Evolutionary conservation across 2,329 filamentous ascomycete genomes (phyloP), one percentile per base, ranked within the genome.

Genomic region (Aureobasidium sp.): DNA sequence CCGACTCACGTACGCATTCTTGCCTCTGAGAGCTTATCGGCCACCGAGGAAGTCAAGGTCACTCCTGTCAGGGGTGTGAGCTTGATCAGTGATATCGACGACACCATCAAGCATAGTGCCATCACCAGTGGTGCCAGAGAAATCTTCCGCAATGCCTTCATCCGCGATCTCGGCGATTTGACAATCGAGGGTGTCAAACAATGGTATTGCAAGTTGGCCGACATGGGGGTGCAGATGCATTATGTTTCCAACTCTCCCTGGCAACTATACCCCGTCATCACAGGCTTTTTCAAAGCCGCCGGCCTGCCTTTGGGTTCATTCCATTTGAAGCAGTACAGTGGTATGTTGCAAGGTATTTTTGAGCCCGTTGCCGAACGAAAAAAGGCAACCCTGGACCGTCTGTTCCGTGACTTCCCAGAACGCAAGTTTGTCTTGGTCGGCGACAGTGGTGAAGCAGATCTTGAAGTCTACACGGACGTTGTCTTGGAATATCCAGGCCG

Each of bases 161-260:
- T 96, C 50, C 84, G 90, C 8, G 89, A 96, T 39, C 74, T 97
- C 1, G 76, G 72, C 3, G 89, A 91, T 56, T 75, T 97, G 40
- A 89, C 83, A 0, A 83, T 98, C 19, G 85, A 90, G 14, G 93
- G 93, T 2, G 90, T 97, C 17, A 80, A 77, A 55, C 88, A 94
- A 57, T 97, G 93, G 91, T 98, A 97, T 65, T 81, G 76, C 30
- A 76, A 76, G 17, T 77, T 98, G 70, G 79, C 86, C 34, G 76
- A 83, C 17, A 81, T 91, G 72, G 90, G 90, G 16, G 91, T 97
- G 21, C 81, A 84, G 61, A 79, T 98, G 49, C 94, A 98, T 66
- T 98, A 98, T 68, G 94, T 95, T 59, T 98, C 93, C n/a, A 98
- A 98, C 69, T 95, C 91, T 47, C 93, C 93, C 0, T 98, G 94